Evolutionary conservation across 2,329 filamentous ascomycete species (phyloP).

Genomic region (Botryotinia narcissicola): DNA sequence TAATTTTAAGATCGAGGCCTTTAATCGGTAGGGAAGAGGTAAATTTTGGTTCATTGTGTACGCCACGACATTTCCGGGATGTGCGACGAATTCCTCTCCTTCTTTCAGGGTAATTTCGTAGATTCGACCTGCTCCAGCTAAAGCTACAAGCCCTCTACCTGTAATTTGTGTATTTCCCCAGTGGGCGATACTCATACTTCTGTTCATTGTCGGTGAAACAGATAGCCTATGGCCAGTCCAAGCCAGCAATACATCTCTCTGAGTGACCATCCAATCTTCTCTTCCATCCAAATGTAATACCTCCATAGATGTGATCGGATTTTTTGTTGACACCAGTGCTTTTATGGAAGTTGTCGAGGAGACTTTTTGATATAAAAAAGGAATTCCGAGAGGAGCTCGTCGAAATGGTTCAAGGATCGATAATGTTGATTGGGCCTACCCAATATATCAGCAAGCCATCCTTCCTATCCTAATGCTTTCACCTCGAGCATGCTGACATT

Average conservation of each 20-base stretch:
- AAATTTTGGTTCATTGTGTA: constrained; percentile 74
- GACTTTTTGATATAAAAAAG: constrained; percentile 91
- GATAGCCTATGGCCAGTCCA: constrained; percentile 90
- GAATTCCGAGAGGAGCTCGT: constrained; percentile 77
- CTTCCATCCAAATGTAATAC: constrained; percentile 89
- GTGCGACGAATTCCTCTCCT: constrained; percentile 86
- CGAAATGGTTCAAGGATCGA: constrained; percentile 81
- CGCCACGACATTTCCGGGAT: constrained; percentile 88
- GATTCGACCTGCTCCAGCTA: constrained; percentile 83
- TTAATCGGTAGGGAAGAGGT: constrained; percentile 84
- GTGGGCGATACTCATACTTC: constrained; percentile 72
- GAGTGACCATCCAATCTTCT: constrained; percentile 90
- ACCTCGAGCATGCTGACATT: constrained; percentile 58
- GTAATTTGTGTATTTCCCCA: constrained; percentile 92
- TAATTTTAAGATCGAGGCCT: constrained; percentile 69
- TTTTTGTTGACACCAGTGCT: constrained; percentile 84
- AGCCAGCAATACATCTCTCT: constrained; percentile 84
- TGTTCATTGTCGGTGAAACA: constrained; percentile 72
- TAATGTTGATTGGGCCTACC: constrained; percentile 80
- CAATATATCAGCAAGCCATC: constrained; percentile 23
- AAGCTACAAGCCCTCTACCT: constrained; percentile 79
- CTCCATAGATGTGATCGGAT: constrained; percentile 80
- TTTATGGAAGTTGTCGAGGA: constrained; percentile 85
- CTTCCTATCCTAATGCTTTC: constrained; percentile 15
- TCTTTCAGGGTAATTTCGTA: constrained; percentile 79